Evolutionary conservation across 176 grass and related monocot species (phyloP).

Genomic region (Raddia guianensis): DNA sequence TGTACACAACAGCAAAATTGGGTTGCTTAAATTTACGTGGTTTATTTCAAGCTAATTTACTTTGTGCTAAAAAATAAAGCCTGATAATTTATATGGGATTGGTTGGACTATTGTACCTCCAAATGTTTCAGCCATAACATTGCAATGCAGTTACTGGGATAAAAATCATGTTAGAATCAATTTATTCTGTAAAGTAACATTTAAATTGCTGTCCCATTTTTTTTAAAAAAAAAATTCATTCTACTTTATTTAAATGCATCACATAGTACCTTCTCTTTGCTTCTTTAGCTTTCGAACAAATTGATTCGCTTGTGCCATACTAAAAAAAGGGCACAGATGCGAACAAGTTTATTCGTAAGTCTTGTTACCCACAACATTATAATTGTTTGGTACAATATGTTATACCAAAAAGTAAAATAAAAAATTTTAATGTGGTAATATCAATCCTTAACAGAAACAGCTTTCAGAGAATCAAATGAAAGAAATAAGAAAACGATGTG

Average conservation of each 20-base stretch:
- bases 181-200: slow-evolving; percentile 4
- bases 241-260: background rate
- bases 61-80: background rate
- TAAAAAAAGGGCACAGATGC: background rate
- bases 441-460: slow-evolving; percentile 7
- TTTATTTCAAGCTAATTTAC: slow-evolving; percentile 7
- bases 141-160: background rate
- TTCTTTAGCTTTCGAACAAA: background rate
- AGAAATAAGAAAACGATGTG: background rate
- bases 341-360: background rate
- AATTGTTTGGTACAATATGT: background rate
- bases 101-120: background rate
- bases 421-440: background rate
- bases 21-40: background rate
- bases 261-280: background rate
- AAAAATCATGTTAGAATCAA: background rate
- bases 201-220: background rate
- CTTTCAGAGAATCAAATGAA: slow-evolving; percentile 19
- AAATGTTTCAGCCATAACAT: background rate
- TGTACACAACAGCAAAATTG: background rate
- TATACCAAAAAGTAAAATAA: background rate
- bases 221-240: background rate
- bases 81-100: background rate
- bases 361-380: background rate
- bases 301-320: background rate